These are phyloP conservation scores for Davidsoniella neocaledoniae DNA, from an alignment of 2,329 filamentous ascomycete genomes.

Conservation along the genomic window DNA sequence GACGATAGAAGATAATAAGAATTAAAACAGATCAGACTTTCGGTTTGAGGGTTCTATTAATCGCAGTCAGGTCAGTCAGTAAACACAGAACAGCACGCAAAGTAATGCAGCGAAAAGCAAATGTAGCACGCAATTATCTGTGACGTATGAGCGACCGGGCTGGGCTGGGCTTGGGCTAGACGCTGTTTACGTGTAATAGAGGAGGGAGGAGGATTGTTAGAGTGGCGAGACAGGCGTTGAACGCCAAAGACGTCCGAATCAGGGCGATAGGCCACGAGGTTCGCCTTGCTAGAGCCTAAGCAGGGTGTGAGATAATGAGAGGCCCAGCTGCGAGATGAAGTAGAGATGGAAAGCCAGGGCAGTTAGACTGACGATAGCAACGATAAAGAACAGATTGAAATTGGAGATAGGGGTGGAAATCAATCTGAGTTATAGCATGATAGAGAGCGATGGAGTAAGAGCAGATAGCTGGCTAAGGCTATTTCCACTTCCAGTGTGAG, in stretches of 20 bases:
- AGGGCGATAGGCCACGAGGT: conserved; percentile 5
- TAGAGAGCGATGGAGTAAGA: too few relatives aligned
- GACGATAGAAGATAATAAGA: neutral
- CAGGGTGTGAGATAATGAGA: neutral
- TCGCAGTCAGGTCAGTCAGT: too few relatives aligned
- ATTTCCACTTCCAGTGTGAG: neutral
- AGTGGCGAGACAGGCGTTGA: neutral
- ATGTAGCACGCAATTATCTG: conserved; percentile 8
- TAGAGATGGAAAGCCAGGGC: too few relatives aligned
- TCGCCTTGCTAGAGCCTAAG: conserved; percentile 2
- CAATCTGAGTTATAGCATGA: too few relatives aligned
- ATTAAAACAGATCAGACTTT: neutral
- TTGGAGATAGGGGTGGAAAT: conserved; percentile 5
- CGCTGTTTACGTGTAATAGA: neutral
- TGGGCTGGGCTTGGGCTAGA: neutral
- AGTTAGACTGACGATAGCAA: too few relatives aligned
- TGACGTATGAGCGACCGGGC: conserved; percentile 1
- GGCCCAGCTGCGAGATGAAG: too few relatives aligned
- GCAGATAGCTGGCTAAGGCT: too few relatives aligned
- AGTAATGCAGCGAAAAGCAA: conserved; percentile 3
- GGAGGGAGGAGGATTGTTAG: neutral
- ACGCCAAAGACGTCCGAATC: conserved; percentile 1
- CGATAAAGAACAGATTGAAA: neutral
- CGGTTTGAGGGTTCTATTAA: too few relatives aligned
- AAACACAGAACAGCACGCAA: conserved; percentile 4